Evolutionary conservation across 768 basidiomycete genomes (phyloP).

Genomic region (Xerocomus brunneocitrinus): DNA sequence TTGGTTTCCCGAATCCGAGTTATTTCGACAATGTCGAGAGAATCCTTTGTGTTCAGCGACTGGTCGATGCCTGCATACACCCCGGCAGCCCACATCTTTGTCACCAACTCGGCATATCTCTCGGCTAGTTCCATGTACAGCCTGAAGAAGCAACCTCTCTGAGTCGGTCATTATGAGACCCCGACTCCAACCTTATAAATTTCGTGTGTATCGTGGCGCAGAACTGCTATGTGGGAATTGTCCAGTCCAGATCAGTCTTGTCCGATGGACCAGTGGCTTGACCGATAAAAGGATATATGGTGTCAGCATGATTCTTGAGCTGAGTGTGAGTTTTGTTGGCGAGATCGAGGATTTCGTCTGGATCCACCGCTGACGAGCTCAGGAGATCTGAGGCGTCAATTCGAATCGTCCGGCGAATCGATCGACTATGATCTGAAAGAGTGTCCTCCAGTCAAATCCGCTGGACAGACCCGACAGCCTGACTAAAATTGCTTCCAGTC

Average conservation of each 20-base stretch:
- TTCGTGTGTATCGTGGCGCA: slow-evolving; percentile 11
- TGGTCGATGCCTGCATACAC: slow-evolving; percentile 10
- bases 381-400: no score
- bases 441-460: slow-evolving; percentile 40
- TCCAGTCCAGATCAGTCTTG: slow-evolving; percentile 5
- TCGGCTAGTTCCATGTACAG: slow-evolving; percentile 10
- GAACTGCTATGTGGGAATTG: slow-evolving; percentile 3
- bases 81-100: neutral
- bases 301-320: slow-evolving; percentile 15
- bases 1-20: neutral
- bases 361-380: slow-evolving; percentile 8
- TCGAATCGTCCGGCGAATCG: no score
- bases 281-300: slow-evolving; percentile 8
- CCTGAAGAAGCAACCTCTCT: slow-evolving; percentile 7
- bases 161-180: slow-evolving; percentile 6
- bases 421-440: slow-evolving; percentile 35
- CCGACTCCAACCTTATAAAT: neutral
- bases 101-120: slow-evolving; percentile 16
- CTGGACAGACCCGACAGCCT: slow-evolving; percentile 13
- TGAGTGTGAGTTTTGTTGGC: slow-evolving; percentile 11
- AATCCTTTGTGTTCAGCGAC: neutral
- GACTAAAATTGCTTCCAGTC: slow-evolving; percentile 1
- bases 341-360: slow-evolving; percentile 6
- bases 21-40: neutral
- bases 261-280: neutral